Evolutionary conservation across 805 yeast species (phyloP).

Genomic region (Myxozyma kluyveri): DNA sequence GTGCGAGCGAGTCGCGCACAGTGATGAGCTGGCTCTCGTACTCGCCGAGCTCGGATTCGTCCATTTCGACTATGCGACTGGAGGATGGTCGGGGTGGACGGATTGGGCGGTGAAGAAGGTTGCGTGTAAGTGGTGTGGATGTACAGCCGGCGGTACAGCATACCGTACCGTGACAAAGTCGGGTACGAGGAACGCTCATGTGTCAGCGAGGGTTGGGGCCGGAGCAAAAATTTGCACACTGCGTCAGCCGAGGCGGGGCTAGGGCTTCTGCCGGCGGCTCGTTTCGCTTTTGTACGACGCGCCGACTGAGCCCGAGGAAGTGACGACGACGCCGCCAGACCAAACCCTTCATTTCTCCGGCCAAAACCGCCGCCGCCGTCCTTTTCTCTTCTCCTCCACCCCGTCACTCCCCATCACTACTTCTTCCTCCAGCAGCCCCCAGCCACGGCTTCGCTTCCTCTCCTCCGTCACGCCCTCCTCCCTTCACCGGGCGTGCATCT

Average conservation of each 20-base stretch:
- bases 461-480: neutral
- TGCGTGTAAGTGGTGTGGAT: too few relatives aligned
- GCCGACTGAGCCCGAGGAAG: too few relatives aligned
- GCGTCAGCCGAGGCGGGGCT: neutral
- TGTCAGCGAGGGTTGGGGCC: neutral
- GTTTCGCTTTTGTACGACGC: neutral
- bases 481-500: neutral
- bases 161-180: too few relatives aligned
- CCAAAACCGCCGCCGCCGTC: too few relatives aligned
- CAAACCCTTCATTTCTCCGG: neutral
- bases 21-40: slow-evolving; percentile 37
- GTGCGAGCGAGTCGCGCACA: slow-evolving; percentile 34
- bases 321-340: too few relatives aligned
- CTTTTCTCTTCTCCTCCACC: neutral
- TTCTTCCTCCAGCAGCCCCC: neutral
- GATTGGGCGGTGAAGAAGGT: too few relatives aligned
- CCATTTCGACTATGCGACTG: slow-evolving; percentile 14
- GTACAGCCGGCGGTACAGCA: too few relatives aligned
- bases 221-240: neutral
- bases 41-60: slow-evolving; percentile 36
- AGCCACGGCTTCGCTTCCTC: neutral
- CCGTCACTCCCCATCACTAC: neutral
- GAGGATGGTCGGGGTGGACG: too few relatives aligned
- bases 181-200: neutral
- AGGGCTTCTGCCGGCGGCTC: neutral